These are phyloP conservation scores for Ceratobasidium sp. DNA, from an alignment of 1,284 basidiomycete species.

Conservation along the genomic window DNA sequence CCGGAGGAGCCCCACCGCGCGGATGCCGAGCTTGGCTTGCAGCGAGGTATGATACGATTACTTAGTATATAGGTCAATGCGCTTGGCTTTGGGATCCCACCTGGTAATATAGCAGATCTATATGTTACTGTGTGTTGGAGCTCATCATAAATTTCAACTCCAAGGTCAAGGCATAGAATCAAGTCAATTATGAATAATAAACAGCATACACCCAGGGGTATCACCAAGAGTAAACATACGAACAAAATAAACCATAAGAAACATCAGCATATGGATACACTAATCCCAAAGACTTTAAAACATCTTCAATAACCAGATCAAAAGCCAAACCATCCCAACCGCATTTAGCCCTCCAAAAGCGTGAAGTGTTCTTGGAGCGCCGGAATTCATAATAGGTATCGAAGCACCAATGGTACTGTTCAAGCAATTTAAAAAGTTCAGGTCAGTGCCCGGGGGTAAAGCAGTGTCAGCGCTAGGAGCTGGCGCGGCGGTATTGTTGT, in stretches of 20 bases:
- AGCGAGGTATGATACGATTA: too few species aligned
- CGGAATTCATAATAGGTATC: constrained; percentile 46
- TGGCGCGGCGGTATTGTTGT: constrained; percentile 32
- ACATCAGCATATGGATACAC: background rate
- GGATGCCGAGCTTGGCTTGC: too few species aligned
- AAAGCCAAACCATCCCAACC: constrained; percentile 27
- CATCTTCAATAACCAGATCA: constrained; percentile 28
- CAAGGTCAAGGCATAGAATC: too few species aligned
- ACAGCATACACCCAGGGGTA: background rate
- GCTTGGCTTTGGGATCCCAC: too few species aligned
- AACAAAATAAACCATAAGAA: background rate
- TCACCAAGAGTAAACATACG: background rate
- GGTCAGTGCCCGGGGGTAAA: constrained; percentile 45
- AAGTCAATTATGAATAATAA: too few species aligned
- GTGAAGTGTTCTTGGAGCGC: background rate
- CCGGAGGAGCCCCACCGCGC: too few species aligned
- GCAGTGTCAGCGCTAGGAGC: constrained; percentile 35
- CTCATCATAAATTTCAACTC: too few species aligned
- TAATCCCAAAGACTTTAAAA: constrained; percentile 1
- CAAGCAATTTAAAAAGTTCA: constrained; percentile 46
- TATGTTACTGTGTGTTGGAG: too few species aligned
- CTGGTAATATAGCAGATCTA: too few species aligned
- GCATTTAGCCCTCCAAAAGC: constrained; percentile 15
- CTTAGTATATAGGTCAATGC: too few species aligned
- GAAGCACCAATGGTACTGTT: constrained; percentile 48